Evolutionary conservation across 1,284 basidiomycete species (phyloP).

Genomic region (Trametes hirsuta): DNA sequence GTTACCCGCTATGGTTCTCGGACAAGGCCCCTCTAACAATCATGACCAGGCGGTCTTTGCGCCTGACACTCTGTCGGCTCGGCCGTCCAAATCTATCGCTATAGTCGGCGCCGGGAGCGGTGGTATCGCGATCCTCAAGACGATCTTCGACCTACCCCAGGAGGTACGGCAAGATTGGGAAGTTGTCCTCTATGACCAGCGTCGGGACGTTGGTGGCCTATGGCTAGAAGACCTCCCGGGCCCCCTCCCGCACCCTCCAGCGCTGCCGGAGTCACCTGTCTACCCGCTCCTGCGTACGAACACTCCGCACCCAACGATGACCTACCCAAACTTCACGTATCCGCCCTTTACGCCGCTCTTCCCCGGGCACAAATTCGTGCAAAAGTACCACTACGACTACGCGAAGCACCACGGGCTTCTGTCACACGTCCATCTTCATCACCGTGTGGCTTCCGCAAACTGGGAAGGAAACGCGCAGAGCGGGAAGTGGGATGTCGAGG

Average conservation of each 20-base stretch:
- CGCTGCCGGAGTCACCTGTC: slow-evolving; percentile 55
- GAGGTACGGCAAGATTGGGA: slow-evolving; percentile 44
- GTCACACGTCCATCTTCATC: slow-evolving; percentile 46
- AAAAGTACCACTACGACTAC: slow-evolving; percentile 50
- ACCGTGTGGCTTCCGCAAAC: slow-evolving; percentile 45
- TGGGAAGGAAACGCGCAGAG: slow-evolving; percentile 46
- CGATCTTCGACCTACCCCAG: slow-evolving; percentile 49
- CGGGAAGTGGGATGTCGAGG: slow-evolving; percentile 50
- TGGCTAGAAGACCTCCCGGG: slow-evolving; percentile 50
- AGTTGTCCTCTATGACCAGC: slow-evolving; percentile 55
- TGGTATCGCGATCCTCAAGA: slow-evolving; percentile 55
- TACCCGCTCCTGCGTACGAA: slow-evolving; percentile 60
- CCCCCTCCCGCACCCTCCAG: slow-evolving; percentile 43
- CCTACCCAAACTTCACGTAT: slow-evolving; percentile 55
- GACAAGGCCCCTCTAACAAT: not conserved
- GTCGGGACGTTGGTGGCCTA: slow-evolving; percentile 52
- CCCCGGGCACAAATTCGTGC: slow-evolving; percentile 49
- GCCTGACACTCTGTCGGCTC: not conserved
- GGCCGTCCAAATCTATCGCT: slow-evolving; percentile 49
- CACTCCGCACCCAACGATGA: slow-evolving; percentile 54
- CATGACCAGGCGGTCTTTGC: slow-evolving; percentile 5
- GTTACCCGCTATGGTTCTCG: slow-evolving; percentile 4
- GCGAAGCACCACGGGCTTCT: slow-evolving; percentile 43
- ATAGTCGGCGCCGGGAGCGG: slow-evolving; percentile 57
- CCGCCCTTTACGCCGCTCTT: slow-evolving; percentile 52